Evolutionary conservation across 2,329 filamentous ascomycete genomes (phyloP), one percentile per base, ranked within the genome.

Genomic region (Trichoderma cornu-damae): DNA sequence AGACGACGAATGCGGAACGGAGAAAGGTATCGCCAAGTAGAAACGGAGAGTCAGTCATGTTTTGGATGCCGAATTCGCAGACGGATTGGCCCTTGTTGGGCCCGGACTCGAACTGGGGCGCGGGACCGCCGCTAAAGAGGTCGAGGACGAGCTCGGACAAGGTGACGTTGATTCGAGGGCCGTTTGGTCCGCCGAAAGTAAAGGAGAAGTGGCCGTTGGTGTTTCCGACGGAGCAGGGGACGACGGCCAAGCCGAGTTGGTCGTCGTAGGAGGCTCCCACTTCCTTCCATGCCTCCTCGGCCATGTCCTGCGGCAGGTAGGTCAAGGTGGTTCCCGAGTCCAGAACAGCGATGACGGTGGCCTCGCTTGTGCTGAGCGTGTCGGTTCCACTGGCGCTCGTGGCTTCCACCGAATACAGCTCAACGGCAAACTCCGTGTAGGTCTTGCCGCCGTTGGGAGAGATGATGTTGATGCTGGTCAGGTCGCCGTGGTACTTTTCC

Each of bases 281-380:
- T 62, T 84, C 81, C 8, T 72, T 65, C 78, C 80, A 82, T 9
- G 83, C 71, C 60, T 79, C 69, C 6, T 70, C 61, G 2, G 80
- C 79, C 43, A 90, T 69, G 51, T 82, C 77, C 58, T 81, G 76
- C 1, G 88, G 88, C 0, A 91, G 73, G 66, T 88, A 89, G 62
- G 79, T 86, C 60, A 89, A 75, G 3, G 85, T 88, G n/a, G 85
- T 88, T 35, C 88, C 88, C 1, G 86, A 89, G 70, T 92, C 88
- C 34, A 92, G 79, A 4, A 91, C 78, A 2, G 84, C 86, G 3
- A 81, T 73, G n/a, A 82, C 68, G 0, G 84, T 77, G 38, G 75
- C 75, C 14, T 69, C 52, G 2, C 59, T 46, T 0, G 76, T 75
- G 1, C 74, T 72, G 30, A 83, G 70, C 0, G 66, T 64, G 60